Conservation (phyloP, 2,329 filamentous ascomycete species). For the Pseudodiploospora longispora region DNA sequence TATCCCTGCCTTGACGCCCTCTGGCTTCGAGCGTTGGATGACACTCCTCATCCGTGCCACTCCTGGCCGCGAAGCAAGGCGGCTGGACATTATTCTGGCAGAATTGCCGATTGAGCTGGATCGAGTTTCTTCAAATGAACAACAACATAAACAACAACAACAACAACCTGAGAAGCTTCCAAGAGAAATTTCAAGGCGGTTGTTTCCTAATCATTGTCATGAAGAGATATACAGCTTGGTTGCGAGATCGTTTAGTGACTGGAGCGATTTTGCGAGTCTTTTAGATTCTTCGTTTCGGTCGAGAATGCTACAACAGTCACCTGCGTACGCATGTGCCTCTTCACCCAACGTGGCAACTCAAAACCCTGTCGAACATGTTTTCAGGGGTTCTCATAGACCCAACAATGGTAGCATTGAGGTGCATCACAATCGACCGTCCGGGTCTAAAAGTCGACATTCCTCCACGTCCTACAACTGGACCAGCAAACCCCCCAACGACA, state of each 20-base stretch:
- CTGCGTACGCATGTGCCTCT: no score
- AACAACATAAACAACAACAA: background rate
- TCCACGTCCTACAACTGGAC: no score
- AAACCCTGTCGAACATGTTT: no score
- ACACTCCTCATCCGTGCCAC: constrained; percentile 65
- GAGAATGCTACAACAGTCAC: no score
- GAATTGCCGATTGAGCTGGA: constrained; percentile 58
- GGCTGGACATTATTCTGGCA: constrained; percentile 59
- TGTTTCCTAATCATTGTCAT: constrained; percentile 58
- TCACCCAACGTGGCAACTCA: no score
- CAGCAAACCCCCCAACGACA: no score
- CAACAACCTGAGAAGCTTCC: constrained; percentile 65
- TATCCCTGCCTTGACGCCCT: constrained; percentile 56
- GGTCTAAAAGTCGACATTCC: no score
- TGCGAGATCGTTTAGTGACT: constrained; percentile 1
- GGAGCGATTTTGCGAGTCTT: background rate
- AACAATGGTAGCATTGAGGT: no score
- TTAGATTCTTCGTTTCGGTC: no score
- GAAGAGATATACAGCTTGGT: constrained; percentile 50
- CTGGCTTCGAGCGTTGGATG: constrained; percentile 66
- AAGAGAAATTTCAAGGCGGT: constrained; percentile 64
- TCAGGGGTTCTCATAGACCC: no score
- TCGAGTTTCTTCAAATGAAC: background rate
- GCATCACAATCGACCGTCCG: no score
- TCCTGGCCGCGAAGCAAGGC: constrained; percentile 64